Base-by-base conservation (phyloP, 1,284 basidiomycete genomes). In the Cutaneotrichosporon sp. region DNA sequence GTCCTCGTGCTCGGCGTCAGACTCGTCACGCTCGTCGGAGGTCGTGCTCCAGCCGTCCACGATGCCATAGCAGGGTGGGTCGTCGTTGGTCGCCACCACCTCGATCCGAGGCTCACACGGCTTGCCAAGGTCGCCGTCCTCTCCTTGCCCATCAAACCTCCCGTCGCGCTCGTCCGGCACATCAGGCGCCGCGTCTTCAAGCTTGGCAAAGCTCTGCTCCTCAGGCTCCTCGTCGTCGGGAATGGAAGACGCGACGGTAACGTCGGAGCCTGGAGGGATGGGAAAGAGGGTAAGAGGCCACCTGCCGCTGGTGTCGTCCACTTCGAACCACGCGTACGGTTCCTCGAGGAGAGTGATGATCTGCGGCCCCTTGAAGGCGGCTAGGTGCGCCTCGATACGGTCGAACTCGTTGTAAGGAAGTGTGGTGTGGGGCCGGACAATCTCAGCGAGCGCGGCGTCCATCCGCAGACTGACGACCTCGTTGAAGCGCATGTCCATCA, bases 11-110 rank as follows among this genome's bases (percentile, higher is more conserved):
- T 42, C 52, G n/a, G 14, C 22, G 16, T 59, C 62, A 8, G 47
- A 22, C 25, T 60, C 62, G 16, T 54, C 49, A 11, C 18, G 29
- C 4, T 57, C 57, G 3, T 59, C 57, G 24, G 27, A 49, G 3
- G 33, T 33, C 22, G 54, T 53, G 47, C 51, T 43, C 65, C 65
- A 66, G 18, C 65, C 65, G 20, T 63, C 65, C 0, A 33, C 49
- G 2, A 66, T 31, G 13, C 38, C 36, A 22, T 58, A 66, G 11
- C 46, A 42, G 18, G 38, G 36, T 7, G 52, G 43, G 10, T 46
- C 18, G 4, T 24, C 56, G 20, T 49, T 36, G 1, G 25, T 34
- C 7, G 60, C 34, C 14, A 66, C 61, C 20, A 63, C 31, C 46
- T 66, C 65, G 33, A 66, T 58, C 33, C 56, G 59, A 4, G 65